Evolutionary conservation across 1,139 yeast species (phyloP).

Genomic region (Debaryomyces sp.): DNA sequence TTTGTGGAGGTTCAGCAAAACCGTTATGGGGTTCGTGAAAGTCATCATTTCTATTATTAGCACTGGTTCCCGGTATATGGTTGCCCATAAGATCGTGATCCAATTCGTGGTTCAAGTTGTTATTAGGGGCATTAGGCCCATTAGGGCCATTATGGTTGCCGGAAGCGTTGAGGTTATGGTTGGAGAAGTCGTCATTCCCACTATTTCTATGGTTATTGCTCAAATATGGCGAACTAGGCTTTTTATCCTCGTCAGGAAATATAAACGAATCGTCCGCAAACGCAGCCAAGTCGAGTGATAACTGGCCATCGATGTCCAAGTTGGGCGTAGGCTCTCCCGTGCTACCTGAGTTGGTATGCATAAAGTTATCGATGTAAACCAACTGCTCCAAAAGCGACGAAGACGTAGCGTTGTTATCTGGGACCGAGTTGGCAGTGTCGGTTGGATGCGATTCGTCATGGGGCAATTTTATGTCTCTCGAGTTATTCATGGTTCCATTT

Average conservation of each 20-base stretch:
- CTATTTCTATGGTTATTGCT: constrained; percentile 16
- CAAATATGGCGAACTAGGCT: not conserved
- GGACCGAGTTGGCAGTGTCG: not conserved
- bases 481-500: not conserved
- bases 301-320: constrained; percentile 63
- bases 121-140: not conserved
- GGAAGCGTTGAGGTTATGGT: not conserved
- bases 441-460: not conserved
- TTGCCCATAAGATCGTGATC: not conserved
- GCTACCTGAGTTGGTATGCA: constrained; percentile 46
- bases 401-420: constrained; percentile 40
- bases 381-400: constrained; percentile 73
- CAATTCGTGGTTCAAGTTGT: not conserved
- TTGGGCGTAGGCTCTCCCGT: constrained; percentile 31
- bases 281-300: constrained; percentile 73
- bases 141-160: not conserved
- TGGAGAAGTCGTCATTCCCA: not conserved
- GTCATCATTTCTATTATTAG: not conserved
- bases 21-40: not conserved
- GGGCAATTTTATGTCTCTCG: not conserved
- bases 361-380: constrained; percentile 74
- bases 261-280: constrained; percentile 79
- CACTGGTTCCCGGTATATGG: not conserved
- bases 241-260: constrained; percentile 79
- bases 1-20: not conserved